phyloP scores from a whole-genome alignment of 768 basidiomycete genomes.

The Lactarius trivialis region DNA sequence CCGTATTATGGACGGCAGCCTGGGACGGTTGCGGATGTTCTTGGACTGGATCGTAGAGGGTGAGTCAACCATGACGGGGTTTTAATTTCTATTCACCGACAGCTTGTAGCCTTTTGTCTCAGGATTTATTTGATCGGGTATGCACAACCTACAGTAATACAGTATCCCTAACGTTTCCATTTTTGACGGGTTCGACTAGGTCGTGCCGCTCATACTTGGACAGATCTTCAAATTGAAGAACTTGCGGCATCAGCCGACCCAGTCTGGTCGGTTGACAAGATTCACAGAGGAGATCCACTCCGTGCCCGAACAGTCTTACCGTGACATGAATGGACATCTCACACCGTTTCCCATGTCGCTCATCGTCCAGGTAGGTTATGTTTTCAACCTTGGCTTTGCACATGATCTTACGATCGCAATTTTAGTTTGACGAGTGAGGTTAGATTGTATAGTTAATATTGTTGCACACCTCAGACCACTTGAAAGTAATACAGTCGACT shows the following conservation, averaged over 20 bases:
- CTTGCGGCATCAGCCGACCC: slow-evolving; percentile 17
- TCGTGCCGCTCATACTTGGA: slow-evolving; percentile 12
- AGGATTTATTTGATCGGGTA: slow-evolving; percentile 16
- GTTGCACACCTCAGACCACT: neutral
- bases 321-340: slow-evolving; percentile 14
- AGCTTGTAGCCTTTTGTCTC: slow-evolving; percentile 13
- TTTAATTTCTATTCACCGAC: neutral
- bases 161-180: neutral
- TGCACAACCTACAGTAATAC: neutral
- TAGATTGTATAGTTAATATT: neutral
- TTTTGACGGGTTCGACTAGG: slow-evolving; percentile 9
- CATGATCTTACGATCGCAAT: neutral
- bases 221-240: slow-evolving; percentile 22
- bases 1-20: neutral
- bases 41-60: slow-evolving; percentile 21
- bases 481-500: too few relatives aligned
- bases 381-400: neutral
- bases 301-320: slow-evolving; percentile 17
- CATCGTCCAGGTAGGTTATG: slow-evolving; percentile 23
- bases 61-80: neutral
- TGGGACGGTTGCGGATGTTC: neutral
- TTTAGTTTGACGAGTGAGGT: slow-evolving; percentile 7
- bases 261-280: slow-evolving; percentile 16
- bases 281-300: neutral
- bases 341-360: slow-evolving; percentile 26